A percentile compares a stretch with the other conserved stretches of the same genome.
phyloP scores from a whole-genome alignment of 106 monocot species.

The Phalaenopsis equestris region DNA sequence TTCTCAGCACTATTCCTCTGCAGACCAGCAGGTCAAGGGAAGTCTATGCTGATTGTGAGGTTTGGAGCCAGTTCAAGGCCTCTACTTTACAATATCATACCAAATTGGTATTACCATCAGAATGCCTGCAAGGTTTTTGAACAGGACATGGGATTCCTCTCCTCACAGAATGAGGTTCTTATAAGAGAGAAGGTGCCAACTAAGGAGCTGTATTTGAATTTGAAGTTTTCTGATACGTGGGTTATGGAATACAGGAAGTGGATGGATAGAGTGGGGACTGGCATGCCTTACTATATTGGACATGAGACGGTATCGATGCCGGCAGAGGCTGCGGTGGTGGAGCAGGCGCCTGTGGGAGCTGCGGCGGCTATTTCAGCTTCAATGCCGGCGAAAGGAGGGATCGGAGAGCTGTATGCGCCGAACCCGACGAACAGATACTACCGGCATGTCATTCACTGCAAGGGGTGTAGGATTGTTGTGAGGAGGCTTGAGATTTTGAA shows the following conservation, averaged over 20 bases:
- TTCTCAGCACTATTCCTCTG: constrained; percentile 84
- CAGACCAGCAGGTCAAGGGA: constrained; percentile 88
- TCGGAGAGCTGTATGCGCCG: background rate
- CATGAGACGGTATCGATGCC: constrained; percentile 43
- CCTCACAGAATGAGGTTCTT: constrained; percentile 90
- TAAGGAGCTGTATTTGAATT: constrained; percentile 70
- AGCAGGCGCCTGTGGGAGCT: constrained; percentile 11
- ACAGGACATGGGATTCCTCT: constrained; percentile 98
- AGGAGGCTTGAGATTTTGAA: constrained; percentile 9
- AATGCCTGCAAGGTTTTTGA: constrained; percentile 88
- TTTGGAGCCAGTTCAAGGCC: constrained; percentile 49
- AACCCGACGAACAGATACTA: constrained; percentile 16
- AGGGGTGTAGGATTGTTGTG: constrained; percentile 10
- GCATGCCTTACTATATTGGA: constrained; percentile 96
- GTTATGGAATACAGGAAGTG: constrained; percentile 90
- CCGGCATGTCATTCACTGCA: constrained; percentile 18
- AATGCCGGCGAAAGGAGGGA: constrained; percentile 17
- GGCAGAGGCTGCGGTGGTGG: constrained; percentile 4
- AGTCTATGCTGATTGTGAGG: constrained; percentile 86
- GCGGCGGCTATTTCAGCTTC: constrained; percentile 4
- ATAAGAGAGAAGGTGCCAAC: constrained; percentile 71
- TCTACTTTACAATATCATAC: constrained; percentile 25
- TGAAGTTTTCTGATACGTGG: constrained; percentile 79
- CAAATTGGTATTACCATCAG: constrained; percentile 87
- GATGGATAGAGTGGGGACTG: constrained; percentile 91